A percentile compares a stretch with the other conserved stretches of the same genome.
Conservation (phyloP, 306 rosid genomes). For the Dalbergia cochinchinensis region DNA sequence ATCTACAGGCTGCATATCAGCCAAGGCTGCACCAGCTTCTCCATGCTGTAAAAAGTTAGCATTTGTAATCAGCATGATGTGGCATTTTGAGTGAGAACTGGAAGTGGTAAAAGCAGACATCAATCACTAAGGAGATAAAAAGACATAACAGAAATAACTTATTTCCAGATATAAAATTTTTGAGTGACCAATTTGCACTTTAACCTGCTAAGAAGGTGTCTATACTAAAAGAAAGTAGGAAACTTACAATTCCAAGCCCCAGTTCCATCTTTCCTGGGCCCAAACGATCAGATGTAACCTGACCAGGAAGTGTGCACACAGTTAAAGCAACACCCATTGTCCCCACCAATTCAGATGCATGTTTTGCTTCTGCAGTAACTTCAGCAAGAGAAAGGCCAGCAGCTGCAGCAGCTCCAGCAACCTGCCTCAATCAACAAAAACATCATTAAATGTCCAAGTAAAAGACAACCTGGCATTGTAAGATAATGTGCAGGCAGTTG, state of each 20-base stretch:
- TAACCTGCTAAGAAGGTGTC: background rate
- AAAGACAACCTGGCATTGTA: constrained; percentile 3
- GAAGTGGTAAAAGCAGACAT: constrained; percentile 30
- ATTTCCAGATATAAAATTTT: constrained; percentile 2
- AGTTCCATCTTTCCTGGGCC: constrained; percentile 94
- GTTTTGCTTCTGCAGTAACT: constrained; percentile 87
- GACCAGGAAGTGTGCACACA: constrained; percentile 92
- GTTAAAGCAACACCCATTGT: constrained; percentile 96
- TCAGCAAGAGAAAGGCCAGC: constrained; percentile 69
- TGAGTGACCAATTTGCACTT: background rate
- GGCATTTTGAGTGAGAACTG: constrained; percentile 33
- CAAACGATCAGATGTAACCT: constrained; percentile 82
- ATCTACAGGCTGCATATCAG: constrained; percentile 86
- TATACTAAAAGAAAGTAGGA: background rate
- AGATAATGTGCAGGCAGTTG: background rate
- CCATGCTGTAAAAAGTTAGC: constrained; percentile 77
- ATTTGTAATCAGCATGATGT: constrained; percentile 44
- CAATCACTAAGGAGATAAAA: constrained; percentile 23
- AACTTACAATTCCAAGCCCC: constrained; percentile 96
- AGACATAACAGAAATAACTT: constrained; percentile 3
- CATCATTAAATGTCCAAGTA: background rate
- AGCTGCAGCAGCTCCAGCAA: constrained; percentile 97
- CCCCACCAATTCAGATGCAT: constrained; percentile 89
- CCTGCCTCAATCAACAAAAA: constrained; percentile 59
- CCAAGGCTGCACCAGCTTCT: constrained; percentile 92